Conservation (phyloP, 2,329 filamentous ascomycete genomes). For the Hypomyces perniciosus region DNA sequence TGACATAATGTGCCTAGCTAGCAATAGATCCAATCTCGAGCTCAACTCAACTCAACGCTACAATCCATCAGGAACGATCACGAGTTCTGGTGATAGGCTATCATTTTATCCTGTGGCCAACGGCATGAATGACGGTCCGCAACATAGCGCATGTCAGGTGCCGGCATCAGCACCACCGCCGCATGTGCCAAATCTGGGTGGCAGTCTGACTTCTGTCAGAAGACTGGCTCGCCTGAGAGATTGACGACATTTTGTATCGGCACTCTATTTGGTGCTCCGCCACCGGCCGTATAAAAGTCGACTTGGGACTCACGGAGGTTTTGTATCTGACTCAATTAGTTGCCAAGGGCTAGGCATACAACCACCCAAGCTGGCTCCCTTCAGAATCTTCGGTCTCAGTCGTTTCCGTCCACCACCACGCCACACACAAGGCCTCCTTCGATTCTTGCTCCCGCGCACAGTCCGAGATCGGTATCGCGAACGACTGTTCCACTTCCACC, state of each 20-base stretch:
- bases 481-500: constrained; percentile 62
- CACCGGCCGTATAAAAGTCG: constrained; percentile 8
- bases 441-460: constrained; percentile 62
- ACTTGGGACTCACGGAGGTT: neutral
- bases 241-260: neutral
- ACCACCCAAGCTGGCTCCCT: constrained; percentile 37
- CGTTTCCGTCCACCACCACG: constrained; percentile 31
- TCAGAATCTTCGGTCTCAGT: constrained; percentile 33
- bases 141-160: constrained; percentile 15
- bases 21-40: neutral
- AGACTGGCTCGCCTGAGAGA: constrained; percentile 24
- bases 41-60: constrained; percentile 3
- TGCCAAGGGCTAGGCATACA: neutral
- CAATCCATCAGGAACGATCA: constrained; percentile 8
- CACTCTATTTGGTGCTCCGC: neutral
- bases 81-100: constrained; percentile 3
- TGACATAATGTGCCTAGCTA: constrained; percentile 10
- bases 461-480: constrained; percentile 58
- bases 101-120: constrained; percentile 1
- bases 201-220: constrained; percentile 20
- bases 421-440: constrained; percentile 47
- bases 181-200: constrained; percentile 10
- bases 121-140: constrained; percentile 5
- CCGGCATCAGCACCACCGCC: constrained; percentile 9
- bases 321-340: neutral